These are phyloP conservation scores for Diaporthe humulicola DNA, from an alignment of 2,329 filamentous ascomycete species.

Conservation along the genomic window DNA sequence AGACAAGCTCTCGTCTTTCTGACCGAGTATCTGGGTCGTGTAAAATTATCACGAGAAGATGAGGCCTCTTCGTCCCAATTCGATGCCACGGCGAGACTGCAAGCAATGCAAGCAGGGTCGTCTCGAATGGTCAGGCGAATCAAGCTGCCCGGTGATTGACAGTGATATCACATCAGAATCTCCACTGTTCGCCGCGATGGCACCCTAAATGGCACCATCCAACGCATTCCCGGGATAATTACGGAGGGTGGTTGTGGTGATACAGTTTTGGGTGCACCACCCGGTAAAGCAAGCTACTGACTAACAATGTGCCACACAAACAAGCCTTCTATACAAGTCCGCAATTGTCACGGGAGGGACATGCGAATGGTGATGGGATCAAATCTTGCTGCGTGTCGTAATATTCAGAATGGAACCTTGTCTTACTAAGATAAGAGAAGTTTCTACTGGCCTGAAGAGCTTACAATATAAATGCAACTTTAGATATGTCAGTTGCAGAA, in stretches of 20 bases:
- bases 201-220: constrained; percentile 31
- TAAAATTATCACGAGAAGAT: not conserved
- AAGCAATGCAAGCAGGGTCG: no score
- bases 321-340: not conserved
- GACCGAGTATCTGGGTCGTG: not conserved
- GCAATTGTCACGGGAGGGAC: not conserved
- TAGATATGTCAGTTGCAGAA: no score
- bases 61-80: not conserved
- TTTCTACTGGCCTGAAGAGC: not conserved
- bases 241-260: constrained; percentile 2
- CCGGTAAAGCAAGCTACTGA: not conserved
- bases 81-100: not conserved
- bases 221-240: constrained; percentile 19
- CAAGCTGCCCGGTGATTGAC: constrained; percentile 6
- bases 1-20: not conserved
- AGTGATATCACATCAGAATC: constrained; percentile 33
- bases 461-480: not conserved
- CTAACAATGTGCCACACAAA: not conserved
- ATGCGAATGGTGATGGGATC: not conserved
- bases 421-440: not conserved
- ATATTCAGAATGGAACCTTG: not conserved
- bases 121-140: constrained; percentile 3
- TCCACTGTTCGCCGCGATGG: constrained; percentile 26
- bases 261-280: not conserved
- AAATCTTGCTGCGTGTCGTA: no score